A percentile compares a stretch with the other conserved stretches of the same genome.
Conservation (phyloP, 2,329 filamentous ascomycete species). For the Fusarium praegraminearum region DNA sequence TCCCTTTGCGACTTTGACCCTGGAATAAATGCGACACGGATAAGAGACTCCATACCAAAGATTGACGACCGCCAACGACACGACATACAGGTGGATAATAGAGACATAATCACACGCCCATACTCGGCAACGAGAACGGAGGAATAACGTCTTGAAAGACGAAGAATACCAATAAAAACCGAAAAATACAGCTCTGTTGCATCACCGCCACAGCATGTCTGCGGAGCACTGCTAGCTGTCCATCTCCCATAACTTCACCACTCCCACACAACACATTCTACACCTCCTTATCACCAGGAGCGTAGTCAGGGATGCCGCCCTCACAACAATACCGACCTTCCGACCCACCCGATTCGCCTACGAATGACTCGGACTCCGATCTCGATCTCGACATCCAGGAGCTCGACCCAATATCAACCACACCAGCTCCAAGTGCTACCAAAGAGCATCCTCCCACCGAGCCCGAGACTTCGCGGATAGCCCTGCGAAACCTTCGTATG, state of each 20-base stretch:
- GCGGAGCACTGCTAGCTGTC: slow-evolving; percentile 38
- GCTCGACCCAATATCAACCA: slow-evolving; percentile 73
- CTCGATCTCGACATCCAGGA: slow-evolving; percentile 84
- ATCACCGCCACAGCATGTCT: slow-evolving; percentile 44
- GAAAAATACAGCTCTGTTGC: slow-evolving; percentile 7
- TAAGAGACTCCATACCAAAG: slow-evolving; percentile 29
- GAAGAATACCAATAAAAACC: not conserved
- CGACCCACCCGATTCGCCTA: slow-evolving; percentile 73
- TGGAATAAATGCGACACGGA: slow-evolving; percentile 37
- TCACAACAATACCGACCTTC: slow-evolving; percentile 64
- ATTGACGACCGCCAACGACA: slow-evolving; percentile 29
- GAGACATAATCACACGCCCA: slow-evolving; percentile 6
- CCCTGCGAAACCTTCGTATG: slow-evolving; percentile 77
- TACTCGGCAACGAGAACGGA: slow-evolving; percentile 8
- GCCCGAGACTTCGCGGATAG: slow-evolving; percentile 70
- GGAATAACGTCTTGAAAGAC: not conserved
- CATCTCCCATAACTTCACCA: slow-evolving; percentile 32
- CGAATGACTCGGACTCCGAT: slow-evolving; percentile 78
- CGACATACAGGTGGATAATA: slow-evolving; percentile 14
- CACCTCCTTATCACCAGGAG: slow-evolving; percentile 24
- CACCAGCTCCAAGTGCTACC: slow-evolving; percentile 50
- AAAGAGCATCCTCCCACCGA: slow-evolving; percentile 51
- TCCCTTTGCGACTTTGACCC: slow-evolving; percentile 42
- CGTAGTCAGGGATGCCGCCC: slow-evolving; percentile 66
- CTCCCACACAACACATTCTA: slow-evolving; percentile 30